Evolutionary conservation across 257 asterid genomes (phyloP).

Genomic region (Paulownia fortunei): DNA sequence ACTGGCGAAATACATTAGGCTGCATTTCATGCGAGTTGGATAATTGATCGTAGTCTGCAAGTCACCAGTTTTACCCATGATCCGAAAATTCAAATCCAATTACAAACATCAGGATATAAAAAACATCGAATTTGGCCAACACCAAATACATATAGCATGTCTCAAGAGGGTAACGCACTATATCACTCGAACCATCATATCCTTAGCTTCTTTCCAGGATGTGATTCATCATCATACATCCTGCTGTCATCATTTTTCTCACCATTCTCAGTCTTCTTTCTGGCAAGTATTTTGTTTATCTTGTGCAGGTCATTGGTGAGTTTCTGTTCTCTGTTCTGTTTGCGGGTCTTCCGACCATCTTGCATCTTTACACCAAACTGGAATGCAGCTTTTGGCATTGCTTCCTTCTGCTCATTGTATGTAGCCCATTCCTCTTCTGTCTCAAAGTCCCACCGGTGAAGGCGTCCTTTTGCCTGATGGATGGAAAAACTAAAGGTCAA

Average conservation of each 20-base stretch:
- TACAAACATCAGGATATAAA: neutral
- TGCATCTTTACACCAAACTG: conserved; percentile 99
- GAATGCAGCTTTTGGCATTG: conserved; percentile 99
- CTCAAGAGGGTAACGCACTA: neutral
- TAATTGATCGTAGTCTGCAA: neutral
- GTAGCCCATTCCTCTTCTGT: conserved; percentile 99
- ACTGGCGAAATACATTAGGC: neutral
- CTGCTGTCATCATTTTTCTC: conserved; percentile 56
- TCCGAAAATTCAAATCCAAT: neutral
- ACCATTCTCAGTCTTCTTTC: conserved; percentile 79
- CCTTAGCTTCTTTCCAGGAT: conserved; percentile 87
- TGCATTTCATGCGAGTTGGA: neutral
- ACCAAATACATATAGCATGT: neutral
- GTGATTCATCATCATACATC: conserved; percentile 67
- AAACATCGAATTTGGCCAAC: neutral
- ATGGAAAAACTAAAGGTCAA: conserved; percentile 5
- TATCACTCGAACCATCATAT: conserved; percentile 42
- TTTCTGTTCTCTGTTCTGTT: conserved; percentile 97
- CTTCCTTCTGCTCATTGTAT: conserved; percentile 98
- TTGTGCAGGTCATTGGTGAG: conserved; percentile 91
- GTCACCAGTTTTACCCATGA: neutral
- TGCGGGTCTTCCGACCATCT: conserved; percentile 96
- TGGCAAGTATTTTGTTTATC: conserved; percentile 84
- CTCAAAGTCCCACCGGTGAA: conserved; percentile 99
- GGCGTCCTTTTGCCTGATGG: conserved; percentile 93